Conservation (phyloP, 1,284 basidiomycete species). For the Tylopilus sp. region DNA sequence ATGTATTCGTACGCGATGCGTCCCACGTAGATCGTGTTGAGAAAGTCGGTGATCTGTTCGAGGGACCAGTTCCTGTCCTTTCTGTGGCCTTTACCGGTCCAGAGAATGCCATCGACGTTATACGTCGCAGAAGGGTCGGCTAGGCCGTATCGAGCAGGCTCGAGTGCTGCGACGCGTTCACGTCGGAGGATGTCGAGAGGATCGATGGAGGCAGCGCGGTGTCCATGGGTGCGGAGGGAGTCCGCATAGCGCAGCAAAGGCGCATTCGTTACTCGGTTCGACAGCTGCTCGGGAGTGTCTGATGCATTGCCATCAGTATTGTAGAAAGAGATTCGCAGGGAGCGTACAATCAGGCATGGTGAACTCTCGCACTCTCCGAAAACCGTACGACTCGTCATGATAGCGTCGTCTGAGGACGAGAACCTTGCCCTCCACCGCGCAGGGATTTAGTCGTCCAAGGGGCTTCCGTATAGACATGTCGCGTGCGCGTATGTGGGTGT, state of each 20-base stretch:
- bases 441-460: slow-evolving; percentile 7
- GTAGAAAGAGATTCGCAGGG: neutral
- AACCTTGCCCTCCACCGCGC: slow-evolving; percentile 16
- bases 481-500: slow-evolving; percentile 15
- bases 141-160: slow-evolving; percentile 76
- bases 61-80: slow-evolving; percentile 59
- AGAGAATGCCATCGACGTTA: slow-evolving; percentile 77
- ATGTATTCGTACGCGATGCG: slow-evolving; percentile 88
- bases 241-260: slow-evolving; percentile 84
- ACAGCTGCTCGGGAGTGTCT: slow-evolving; percentile 75
- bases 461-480: slow-evolving; percentile 11
- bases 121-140: slow-evolving; percentile 50
- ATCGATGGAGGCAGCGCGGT: slow-evolving; percentile 79
- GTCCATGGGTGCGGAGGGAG: slow-evolving; percentile 75
- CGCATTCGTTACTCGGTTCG: slow-evolving; percentile 73
- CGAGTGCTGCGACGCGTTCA: slow-evolving; percentile 78
- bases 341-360: slow-evolving; percentile 72
- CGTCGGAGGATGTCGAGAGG: slow-evolving; percentile 83
- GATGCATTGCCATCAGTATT: slow-evolving; percentile 2
- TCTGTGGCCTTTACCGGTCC: slow-evolving; percentile 50
- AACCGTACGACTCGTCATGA: slow-evolving; percentile 83
- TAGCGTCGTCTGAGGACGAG: slow-evolving; percentile 41
- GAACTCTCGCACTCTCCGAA: slow-evolving; percentile 62
- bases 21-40: slow-evolving; percentile 74
- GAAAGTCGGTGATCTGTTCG: slow-evolving; percentile 63